Percentiles rank a stretch among this genome's conserved stretches.
phyloP scores from a whole-genome alignment of 495 filamentous ascomycete genomes.

The Aspergillus ellipticus region DNA sequence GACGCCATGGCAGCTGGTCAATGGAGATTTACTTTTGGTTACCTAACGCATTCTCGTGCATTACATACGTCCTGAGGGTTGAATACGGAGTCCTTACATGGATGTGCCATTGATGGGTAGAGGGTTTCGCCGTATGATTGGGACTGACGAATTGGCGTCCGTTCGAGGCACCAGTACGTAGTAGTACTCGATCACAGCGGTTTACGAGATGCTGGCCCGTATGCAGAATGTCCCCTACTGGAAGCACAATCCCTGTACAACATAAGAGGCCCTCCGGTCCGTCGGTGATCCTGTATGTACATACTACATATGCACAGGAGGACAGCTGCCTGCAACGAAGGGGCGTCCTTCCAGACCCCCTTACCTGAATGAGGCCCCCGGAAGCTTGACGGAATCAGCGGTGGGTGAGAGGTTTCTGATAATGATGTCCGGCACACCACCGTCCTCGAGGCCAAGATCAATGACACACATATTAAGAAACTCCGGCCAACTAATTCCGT shows the following conservation, averaged over 20 bases:
- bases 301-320: background rate
- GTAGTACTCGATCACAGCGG: too few relatives aligned
- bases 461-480: background rate
- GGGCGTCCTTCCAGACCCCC: background rate
- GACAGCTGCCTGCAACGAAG: background rate
- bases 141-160: too few relatives aligned
- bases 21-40: background rate
- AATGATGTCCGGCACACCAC: background rate
- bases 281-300: background rate
- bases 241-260: too few relatives aligned
- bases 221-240: too few relatives aligned
- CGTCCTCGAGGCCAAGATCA: background rate
- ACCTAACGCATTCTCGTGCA: background rate
- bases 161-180: too few relatives aligned
- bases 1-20: background rate
- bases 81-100: background rate
- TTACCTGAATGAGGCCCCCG: background rate
- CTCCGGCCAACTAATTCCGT: background rate
- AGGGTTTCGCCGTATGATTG: too few relatives aligned
- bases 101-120: too few relatives aligned
- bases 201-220: too few relatives aligned
- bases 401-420: background rate
- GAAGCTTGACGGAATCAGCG: background rate
- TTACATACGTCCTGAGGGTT: background rate
- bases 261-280: too few relatives aligned